Conservation (phyloP, 495 filamentous ascomycete genomes). For the Aspergillus ostianus region DNA sequence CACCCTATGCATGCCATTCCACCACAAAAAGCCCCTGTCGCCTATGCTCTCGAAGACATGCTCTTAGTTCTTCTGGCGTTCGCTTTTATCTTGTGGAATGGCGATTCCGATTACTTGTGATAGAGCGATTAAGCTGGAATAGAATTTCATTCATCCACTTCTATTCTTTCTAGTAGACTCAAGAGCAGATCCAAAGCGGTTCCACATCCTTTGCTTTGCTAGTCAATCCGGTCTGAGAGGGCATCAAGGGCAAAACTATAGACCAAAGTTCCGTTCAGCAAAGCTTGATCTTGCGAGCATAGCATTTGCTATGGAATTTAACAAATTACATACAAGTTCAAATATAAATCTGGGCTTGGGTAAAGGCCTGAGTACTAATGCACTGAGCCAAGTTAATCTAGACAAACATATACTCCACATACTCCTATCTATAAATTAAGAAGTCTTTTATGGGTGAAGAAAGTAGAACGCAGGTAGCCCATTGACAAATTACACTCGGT, state of each 20-base stretch:
- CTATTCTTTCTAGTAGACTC: too few species aligned
- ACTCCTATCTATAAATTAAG: background rate
- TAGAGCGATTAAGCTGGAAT: background rate
- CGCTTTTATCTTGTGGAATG: slow-evolving; percentile 1
- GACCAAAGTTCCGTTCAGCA: too few species aligned
- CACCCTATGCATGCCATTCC: background rate
- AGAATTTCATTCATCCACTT: background rate
- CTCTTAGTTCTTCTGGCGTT: background rate
- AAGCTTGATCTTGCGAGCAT: too few species aligned
- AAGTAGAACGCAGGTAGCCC: background rate
- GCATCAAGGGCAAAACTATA: too few species aligned
- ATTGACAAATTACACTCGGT: background rate
- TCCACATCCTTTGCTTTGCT: too few species aligned
- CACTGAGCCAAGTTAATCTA: too few species aligned
- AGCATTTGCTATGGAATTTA: too few species aligned
- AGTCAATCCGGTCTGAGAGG: too few species aligned
- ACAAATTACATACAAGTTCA: too few species aligned
- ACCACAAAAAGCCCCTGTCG: background rate
- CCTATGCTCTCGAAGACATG: background rate
- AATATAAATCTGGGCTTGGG: too few species aligned
- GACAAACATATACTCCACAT: background rate
- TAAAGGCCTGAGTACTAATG: too few species aligned
- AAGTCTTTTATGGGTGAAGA: background rate
- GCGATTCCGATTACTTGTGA: background rate
- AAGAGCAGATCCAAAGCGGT: too few species aligned